A percentile compares a stretch with the other conserved stretches of the same genome.
Conservation (phyloP, 225 moss, liverwort and hornwort species). For the Ulota crispa region DNA sequence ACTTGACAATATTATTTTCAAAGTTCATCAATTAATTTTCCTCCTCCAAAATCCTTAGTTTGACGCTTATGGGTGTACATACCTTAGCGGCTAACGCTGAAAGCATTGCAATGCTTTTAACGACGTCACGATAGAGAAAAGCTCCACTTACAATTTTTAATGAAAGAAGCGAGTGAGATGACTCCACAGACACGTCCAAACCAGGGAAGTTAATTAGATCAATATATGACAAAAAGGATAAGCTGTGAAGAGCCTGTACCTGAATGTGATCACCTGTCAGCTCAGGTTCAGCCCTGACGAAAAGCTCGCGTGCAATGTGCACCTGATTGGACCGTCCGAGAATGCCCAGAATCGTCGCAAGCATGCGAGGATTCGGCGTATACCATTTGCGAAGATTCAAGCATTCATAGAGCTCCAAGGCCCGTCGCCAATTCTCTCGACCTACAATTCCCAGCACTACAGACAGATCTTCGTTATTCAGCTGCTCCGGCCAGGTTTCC, state of each 20-base stretch:
- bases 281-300: constrained; percentile 79
- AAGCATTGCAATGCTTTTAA: not conserved
- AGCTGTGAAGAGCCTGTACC: constrained; percentile 33
- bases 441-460: constrained; percentile 79
- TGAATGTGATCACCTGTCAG: constrained; percentile 75
- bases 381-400: constrained; percentile 89
- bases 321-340: constrained; percentile 79
- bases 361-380: constrained; percentile 86
- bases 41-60: no score
- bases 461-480: constrained; percentile 79
- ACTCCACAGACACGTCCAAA: not conserved
- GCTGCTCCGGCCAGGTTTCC: constrained; percentile 79
- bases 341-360: constrained; percentile 80
- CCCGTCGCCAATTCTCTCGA: constrained; percentile 70
- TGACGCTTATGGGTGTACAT: no score
- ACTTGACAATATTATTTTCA: no score
- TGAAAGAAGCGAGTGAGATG: not conserved
- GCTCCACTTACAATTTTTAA: not conserved
- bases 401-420: constrained; percentile 92
- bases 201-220: not conserved
- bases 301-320: constrained; percentile 72
- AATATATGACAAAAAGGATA: not conserved
- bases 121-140: not conserved
- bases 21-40: no score
- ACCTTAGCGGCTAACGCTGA: not conserved